Evolutionary conservation across 495 filamentous ascomycete genomes (phyloP), one percentile per base, ranked within the genome.

Genomic region (Lichina pygmaea): DNA sequence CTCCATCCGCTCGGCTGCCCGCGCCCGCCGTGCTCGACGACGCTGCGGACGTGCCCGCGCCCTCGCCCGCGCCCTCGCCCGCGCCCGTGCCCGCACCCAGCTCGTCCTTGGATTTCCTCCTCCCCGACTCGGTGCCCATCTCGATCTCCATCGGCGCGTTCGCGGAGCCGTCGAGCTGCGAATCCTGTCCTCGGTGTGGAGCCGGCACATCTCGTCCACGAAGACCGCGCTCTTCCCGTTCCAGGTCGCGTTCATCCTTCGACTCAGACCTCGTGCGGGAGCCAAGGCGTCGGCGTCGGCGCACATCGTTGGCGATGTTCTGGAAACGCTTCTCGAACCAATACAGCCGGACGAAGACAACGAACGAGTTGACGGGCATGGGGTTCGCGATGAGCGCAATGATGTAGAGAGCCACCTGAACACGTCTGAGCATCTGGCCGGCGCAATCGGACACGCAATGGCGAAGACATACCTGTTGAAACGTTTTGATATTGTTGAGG

Each of bases 311-410:
- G 32, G 76, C 85, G 42, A 94, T 66, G 50, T 78, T 62, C 57
- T 84, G 73, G 52, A 97, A 93, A 3, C 84, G 72, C 55, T 86
- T 93, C 61, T 95, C 86, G 53, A 97, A 97, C 86, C 86, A 95
- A 60, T 93, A 93, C 6, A 95, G 62, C 3, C 89, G 79, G 16
- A 95, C 64, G 52, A 91, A 91, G 0, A 95, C 86, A 32, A 95
- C 78, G 33, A 71, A 76, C 7, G 77, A 68, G 56, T 93, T 73
- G 58, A 97, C 86, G 46, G 81, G 78, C 49, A 97, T 93, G 3
- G 89, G 89, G 41, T 84, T 97, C 33, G 78, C 71, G 17, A 86
- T 50, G 66, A 81, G 73, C 1, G 78, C 60, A 16, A 81, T 59
- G 33, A 81, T 53, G 46, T 77, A 85, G n/a, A 86, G 54, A 33